phyloP scores from a whole-genome alignment of 306 rosid genomes.

The Leucaena leucocephala region DNA sequence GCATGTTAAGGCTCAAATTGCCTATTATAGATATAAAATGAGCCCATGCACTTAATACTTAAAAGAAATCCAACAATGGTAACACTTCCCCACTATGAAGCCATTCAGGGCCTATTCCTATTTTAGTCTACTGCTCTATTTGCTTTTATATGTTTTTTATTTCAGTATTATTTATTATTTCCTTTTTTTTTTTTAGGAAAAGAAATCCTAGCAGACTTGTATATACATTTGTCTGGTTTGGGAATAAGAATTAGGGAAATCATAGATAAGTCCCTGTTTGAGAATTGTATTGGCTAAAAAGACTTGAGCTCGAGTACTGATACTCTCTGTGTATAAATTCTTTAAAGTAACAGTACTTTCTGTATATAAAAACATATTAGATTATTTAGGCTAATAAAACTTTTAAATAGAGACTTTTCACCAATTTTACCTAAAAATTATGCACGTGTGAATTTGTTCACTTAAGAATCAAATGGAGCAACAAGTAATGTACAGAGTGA shows the following conservation, averaged over 20 bases:
- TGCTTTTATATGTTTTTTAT: not conserved
- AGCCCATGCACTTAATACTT: conserved; percentile 10
- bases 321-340: too few relatives aligned
- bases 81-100: conserved; percentile 2
- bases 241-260: not conserved
- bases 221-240: not conserved
- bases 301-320: too few relatives aligned
- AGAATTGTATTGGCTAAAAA: too few relatives aligned
- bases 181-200: not conserved
- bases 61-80: conserved; percentile 8
- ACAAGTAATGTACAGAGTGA: conserved; percentile 17
- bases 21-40: not conserved
- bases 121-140: not conserved
- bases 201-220: not conserved
- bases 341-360: too few relatives aligned
- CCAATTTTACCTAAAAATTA: not conserved
- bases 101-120: not conserved
- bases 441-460: not conserved
- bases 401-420: too few relatives aligned
- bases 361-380: too few relatives aligned
- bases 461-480: conserved; percentile 32
- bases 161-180: not conserved
- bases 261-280: too few relatives aligned
- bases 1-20: conserved; percentile 56
- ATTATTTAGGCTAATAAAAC: too few relatives aligned